Base-by-base conservation (phyloP, 345 rosid species). In the Garcia nutans region DNA sequence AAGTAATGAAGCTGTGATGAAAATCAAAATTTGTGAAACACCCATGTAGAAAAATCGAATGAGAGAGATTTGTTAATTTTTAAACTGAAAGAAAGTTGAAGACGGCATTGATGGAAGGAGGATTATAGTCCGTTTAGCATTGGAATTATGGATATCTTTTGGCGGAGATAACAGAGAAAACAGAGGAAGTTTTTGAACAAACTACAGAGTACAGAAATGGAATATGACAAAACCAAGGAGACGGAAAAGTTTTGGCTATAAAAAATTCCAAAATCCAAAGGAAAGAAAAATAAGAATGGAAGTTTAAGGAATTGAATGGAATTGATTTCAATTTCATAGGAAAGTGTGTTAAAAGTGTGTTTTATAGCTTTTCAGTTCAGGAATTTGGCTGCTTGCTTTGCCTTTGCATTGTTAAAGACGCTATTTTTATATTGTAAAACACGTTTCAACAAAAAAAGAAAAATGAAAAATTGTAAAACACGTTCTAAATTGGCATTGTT, bases 31-130 rank as follows among this genome's bases (percentile, higher is more conserved):
- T 8, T 63, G 77, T 67, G 65, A 37, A 74, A 42, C 57, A 74
- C 76, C 79, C 90, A 85, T 83, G 42, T 73, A 15, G 57, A 17
- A 74, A 44, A 65, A 71, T 20, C n/a, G 71, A 44, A 28, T 11
- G 59, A 16, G 1, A 63, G 1, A 47, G 15, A 2, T 47, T 7
- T 64, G 7, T 52, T 13, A 19, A 47, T 57, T 57, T 33, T 54
- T 54, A 58, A 24, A 47, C 23, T 55, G n/a, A 57, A 44, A 26
- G 59, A 49, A 17, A 17, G 44, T 26, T 6, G 20, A 17, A 28
- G 24, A 23, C 10, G 65, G 37, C 42, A 2, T 6, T n/a, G 52
- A 26, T 24, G 19, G 10, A 7, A 19, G 19, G 72, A 26, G 26
- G 41, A 17, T 54, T 19, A 37, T 5, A 54, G 58, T 16, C 6